Base-by-base conservation (phyloP, 2,329 filamentous ascomycete species). In the Hypoxylon sp. region DNA sequence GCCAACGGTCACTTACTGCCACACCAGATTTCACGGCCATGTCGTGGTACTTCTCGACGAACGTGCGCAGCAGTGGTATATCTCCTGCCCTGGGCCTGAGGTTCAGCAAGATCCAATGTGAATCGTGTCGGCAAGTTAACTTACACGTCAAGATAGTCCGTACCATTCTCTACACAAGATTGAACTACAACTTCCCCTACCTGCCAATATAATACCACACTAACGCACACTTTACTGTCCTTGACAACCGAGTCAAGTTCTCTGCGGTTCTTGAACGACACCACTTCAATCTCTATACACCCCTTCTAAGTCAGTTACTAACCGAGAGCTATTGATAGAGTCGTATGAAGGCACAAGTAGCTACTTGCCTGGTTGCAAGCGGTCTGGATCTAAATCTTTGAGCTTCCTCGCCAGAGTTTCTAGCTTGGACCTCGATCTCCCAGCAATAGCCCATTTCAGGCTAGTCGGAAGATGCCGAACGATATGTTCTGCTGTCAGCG, bases 121-220 rank as follows among this genome's bases (percentile, higher is more conserved):
- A 6, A 11, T 5, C 5, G 22, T 29, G 11, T 39, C 13, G 3
- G 29, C n/a, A 17, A 39, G 39, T 13, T n/a, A 2, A 70, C 72
- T 65, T 56, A 73, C 72, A 65, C 66, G 19, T 75, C 74, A 26
- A 74, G 24, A 39, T 74, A 75, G 48, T 75, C 72, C 13, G 71
- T 74, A 10, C 67, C 46, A 50, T 69, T 72, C 47, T 70, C 67
- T 17, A 73, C 14, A 53, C 74, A 75, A 39, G 73, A 70, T 9
- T 70, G n/a, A 1, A 75, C 63, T 6, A 74, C 63, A 5, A 61
- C 24, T 42, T 67, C 69, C 14, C 73, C 73, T 11, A 68, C 66
- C 8, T 66, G 52, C 48, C 54, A 65, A 19, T 75, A 75, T 14
- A 66, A 61, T 3, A 75, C 73, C 5, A 73, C 63, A 46, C 72